These are phyloP conservation scores for Gentiana straminea DNA, from an alignment of 257 asterid species.

Conservation along the genomic window DNA sequence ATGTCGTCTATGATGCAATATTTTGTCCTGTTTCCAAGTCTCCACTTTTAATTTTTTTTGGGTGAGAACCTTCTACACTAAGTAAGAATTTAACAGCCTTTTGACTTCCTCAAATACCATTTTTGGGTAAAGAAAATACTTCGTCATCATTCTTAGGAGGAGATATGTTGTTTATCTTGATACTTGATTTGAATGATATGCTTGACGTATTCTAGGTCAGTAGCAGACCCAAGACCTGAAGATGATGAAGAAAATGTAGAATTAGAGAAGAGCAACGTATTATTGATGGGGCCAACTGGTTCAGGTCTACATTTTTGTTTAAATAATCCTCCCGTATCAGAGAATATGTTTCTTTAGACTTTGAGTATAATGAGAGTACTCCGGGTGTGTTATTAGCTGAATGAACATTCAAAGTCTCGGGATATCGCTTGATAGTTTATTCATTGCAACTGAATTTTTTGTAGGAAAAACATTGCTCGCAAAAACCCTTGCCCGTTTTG, in stretches of 20 bases:
- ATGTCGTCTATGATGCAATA: no score
- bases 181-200: constrained; percentile 9
- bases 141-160: no score
- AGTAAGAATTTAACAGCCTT: no score
- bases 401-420: constrained; percentile 4
- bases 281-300: constrained; percentile 96
- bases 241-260: constrained; percentile 69
- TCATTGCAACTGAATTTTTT: constrained; percentile 11
- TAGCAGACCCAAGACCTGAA: constrained; percentile 36
- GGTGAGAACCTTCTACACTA: no score
- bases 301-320: constrained; percentile 34
- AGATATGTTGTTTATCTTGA: neutral
- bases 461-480: constrained; percentile 90
- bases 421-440: constrained; percentile 6
- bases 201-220: constrained; percentile 42
- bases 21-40: no score
- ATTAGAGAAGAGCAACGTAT: constrained; percentile 89
- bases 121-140: no score
- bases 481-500: constrained; percentile 90
- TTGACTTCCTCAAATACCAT: no score
- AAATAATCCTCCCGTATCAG: constrained; percentile 5
- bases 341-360: neutral
- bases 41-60: no score
- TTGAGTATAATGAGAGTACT: neutral
- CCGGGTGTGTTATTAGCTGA: neutral